These are phyloP conservation scores for Sanguinoderma infundibulare DNA, from an alignment of 1,284 basidiomycete genomes.

Conservation along the genomic window DNA sequence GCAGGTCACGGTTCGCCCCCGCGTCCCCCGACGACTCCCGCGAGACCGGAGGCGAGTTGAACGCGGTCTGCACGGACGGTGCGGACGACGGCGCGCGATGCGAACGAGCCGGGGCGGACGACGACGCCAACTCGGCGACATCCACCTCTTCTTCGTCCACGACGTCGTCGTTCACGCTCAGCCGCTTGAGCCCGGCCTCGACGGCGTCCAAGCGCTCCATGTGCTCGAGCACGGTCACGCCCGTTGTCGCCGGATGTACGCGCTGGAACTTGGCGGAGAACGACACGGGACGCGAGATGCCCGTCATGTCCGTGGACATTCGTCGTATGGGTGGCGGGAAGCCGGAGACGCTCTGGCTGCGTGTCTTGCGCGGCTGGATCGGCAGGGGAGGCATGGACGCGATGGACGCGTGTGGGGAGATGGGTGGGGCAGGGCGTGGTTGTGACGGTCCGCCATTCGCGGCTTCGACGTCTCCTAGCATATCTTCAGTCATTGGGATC, in stretches of 20 bases:
- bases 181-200: conserved; percentile 74
- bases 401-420: conserved; percentile 63
- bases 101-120: conserved; percentile 2
- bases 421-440: conserved; percentile 29
- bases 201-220: conserved; percentile 81
- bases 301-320: conserved; percentile 62
- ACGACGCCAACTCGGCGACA: conserved; percentile 39
- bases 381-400: conserved; percentile 60
- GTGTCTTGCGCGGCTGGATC: conserved; percentile 41
- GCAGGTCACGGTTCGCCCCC: conserved; percentile 4
- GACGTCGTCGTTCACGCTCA: conserved; percentile 61
- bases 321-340: conserved; percentile 71
- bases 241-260: conserved; percentile 81
- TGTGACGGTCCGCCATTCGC: conserved; percentile 21
- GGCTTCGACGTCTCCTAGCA: conserved; percentile 25
- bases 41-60: conserved; percentile 16
- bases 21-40: conserved; percentile 19
- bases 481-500: conserved; percentile 73
- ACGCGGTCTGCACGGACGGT: conserved; percentile 19
- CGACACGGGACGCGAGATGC: conserved; percentile 65
- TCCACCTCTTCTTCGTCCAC: conserved; percentile 57
- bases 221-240: conserved; percentile 81
- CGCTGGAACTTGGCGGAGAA: conserved; percentile 79
- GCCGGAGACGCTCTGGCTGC: conserved; percentile 65
- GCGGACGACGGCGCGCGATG: conserved; percentile 13